Evolutionary conservation across 169 alveolate species (phyloP).

Genomic region (Eimeria praecox): DNA sequence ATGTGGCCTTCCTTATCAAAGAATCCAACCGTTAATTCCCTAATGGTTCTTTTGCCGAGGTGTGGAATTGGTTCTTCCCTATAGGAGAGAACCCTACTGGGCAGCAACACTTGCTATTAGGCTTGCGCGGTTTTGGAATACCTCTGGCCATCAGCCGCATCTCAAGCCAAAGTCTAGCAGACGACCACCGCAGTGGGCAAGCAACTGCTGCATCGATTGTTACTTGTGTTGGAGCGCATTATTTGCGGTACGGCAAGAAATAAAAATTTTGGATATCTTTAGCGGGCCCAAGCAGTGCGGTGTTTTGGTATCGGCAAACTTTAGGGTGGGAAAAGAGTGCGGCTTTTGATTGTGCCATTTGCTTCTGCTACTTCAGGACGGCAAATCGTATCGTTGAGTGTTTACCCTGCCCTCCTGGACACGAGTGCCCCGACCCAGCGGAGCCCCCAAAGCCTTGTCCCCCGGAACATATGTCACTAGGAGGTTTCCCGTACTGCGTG

Average conservation of each 20-base stretch:
- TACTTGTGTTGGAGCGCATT: constrained; percentile 54
- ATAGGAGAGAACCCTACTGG: neutral
- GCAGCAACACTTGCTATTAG: neutral
- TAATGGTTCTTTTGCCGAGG: neutral
- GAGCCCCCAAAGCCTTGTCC: constrained; percentile 62
- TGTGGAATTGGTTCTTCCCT: neutral
- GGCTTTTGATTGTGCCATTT: neutral
- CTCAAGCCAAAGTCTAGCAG: neutral
- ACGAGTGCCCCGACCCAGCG: constrained; percentile 51
- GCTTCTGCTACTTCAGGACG: constrained; percentile 23
- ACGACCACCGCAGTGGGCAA: neutral
- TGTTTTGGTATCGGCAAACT: neutral
- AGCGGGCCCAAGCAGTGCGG: neutral
- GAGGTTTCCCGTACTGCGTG: constrained; percentile 25
- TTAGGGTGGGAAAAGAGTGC: neutral
- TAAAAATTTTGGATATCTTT: neutral
- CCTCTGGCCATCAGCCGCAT: constrained; percentile 58
- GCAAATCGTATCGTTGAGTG: neutral
- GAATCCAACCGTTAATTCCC: neutral
- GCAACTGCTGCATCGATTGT: constrained; percentile 1
- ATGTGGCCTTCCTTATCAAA: neutral
- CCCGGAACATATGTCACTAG: constrained; percentile 49
- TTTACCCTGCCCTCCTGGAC: constrained; percentile 63
- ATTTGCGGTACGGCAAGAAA: constrained; percentile 20
- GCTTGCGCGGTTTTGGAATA: constrained; percentile 53